Percentiles rank a stretch among this genome's conserved stretches.
phyloP scores from a whole-genome alignment of 208 protist species.

The Angomonas deanei region DNA sequence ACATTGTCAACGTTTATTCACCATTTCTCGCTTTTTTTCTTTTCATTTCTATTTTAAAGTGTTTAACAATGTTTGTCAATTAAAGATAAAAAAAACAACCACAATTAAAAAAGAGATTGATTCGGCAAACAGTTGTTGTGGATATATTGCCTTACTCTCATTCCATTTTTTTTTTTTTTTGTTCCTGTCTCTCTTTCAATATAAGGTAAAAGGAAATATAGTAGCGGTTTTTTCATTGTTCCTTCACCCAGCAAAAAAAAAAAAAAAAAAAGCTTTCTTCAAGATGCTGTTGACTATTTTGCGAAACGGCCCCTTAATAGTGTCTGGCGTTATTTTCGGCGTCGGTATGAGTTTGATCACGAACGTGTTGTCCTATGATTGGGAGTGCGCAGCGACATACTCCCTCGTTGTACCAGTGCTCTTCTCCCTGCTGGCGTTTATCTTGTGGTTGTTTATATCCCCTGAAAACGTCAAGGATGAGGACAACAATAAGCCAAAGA shows the following conservation, averaged over 20 bases:
- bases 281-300: constrained; percentile 6
- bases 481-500: constrained; percentile 39
- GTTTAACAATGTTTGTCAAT: neutral
- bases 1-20: neutral
- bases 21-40: constrained; percentile 1
- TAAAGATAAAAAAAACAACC: neutral
- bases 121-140: neutral
- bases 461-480: constrained; percentile 48
- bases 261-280: neutral
- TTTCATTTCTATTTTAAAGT: constrained; percentile 1
- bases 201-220: neutral
- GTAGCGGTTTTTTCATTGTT: neutral
- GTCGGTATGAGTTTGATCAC: constrained; percentile 51
- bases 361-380: constrained; percentile 31
- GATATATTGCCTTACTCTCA: neutral
- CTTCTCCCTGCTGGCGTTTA: constrained; percentile 60
- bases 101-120: neutral
- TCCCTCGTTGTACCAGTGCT: constrained; percentile 51
- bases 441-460: constrained; percentile 49
- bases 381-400: constrained; percentile 40
- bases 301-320: constrained; percentile 19
- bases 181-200: neutral
- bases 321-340: constrained; percentile 54
- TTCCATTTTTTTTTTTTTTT: constrained; percentile 3
- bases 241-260: no score